Conservation (phyloP, 208 protist species). For the Trypanosoma mega region DNA sequence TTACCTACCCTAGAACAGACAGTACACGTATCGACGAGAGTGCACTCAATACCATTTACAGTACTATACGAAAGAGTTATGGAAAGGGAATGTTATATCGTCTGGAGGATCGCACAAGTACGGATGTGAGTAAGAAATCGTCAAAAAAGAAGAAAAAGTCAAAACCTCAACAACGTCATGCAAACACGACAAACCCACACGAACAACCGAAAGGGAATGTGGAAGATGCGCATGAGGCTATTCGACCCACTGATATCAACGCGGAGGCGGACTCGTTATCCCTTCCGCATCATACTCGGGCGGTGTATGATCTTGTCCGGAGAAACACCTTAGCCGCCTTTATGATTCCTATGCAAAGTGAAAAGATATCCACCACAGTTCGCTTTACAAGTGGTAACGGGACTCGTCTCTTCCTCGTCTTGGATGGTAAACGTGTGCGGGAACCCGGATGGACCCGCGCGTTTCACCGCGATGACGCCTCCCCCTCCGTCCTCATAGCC, state of each 20-base stretch:
- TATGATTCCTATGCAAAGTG: slow-evolving; percentile 80
- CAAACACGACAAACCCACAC: slow-evolving; percentile 1
- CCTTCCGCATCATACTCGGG: slow-evolving; percentile 50
- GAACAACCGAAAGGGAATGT: slow-evolving; percentile 51
- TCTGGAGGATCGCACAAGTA: slow-evolving; percentile 31
- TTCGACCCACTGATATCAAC: slow-evolving; percentile 85
- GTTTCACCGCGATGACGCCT: slow-evolving; percentile 39
- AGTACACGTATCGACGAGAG: slow-evolving; percentile 86
- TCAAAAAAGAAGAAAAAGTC: slow-evolving; percentile 93
- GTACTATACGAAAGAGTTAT: slow-evolving; percentile 97
- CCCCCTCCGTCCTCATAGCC: slow-evolving; percentile 27
- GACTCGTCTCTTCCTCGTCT: slow-evolving; percentile 43
- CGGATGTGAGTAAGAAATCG: slow-evolving; percentile 92
- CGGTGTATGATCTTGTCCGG: slow-evolving; percentile 83
- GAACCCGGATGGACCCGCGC: slow-evolving; percentile 75
- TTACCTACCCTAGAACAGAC: slow-evolving; percentile 91
- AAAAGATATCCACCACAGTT: slow-evolving; percentile 55
- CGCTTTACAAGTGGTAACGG: slow-evolving; percentile 47
- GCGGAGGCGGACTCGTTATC: slow-evolving; percentile 55
- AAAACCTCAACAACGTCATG: slow-evolving; percentile 59
- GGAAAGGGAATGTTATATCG: slow-evolving; percentile 94
- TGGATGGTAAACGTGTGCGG: slow-evolving; percentile 73
- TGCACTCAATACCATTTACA: slow-evolving; percentile 98
- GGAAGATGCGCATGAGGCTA: slow-evolving; percentile 91
- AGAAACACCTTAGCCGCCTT: slow-evolving; percentile 79